Evolutionary conservation across 805 yeast species (phyloP), one percentile per base, ranked within the genome.

Genomic region (Metschnikowia proteae): DNA sequence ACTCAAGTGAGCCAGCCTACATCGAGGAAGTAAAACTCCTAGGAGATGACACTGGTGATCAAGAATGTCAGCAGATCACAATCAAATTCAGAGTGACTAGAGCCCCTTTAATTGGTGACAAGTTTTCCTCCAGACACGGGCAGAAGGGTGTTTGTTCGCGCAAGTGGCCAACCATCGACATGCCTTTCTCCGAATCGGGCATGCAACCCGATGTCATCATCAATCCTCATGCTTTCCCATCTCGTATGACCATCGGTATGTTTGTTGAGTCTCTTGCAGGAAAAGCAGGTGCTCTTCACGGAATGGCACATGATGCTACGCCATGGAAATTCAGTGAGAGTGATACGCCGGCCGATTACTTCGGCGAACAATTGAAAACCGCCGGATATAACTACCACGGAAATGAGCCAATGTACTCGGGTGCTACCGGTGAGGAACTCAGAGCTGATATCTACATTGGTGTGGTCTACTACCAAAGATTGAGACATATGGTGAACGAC

Each of bases 171-270:
- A 84, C 89, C 45, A 76, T 88, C 54, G 98, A 94, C 68, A 83
- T 94, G 96, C 99, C 99, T 47, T 94, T 94, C 75, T 81, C 89
- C 56, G 99, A 94, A 72, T 76, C 88, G 31, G 99, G 99, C 61
- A 92, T 94, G 53, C 96, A 88, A 67, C 99, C 99, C 2, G 99
- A 94, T 71, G 86, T 94, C 59, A 94, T 94, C 64, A 94, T 94
- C 64, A 94, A 94, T 67, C 99, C 99, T 3, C 99, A 92, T 68
- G 99, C 98, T 57, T 94, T 92, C 92, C 99, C 99, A 60, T 92
- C 98, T 43, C 94, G 99, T 77, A 94, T 94, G 99, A 94, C 99
- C 9, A 92, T 94, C 70, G 99, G 99, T 75, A 94, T 94, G 98
- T 94, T 94, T 71, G 97, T 94, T 43, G 99, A 94, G 71, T 86